A percentile compares a stretch with the other conserved stretches of the same genome.
Conservation (phyloP, 1,284 basidiomycete genomes). For the Moesziomyces parantarcticus region DNA sequence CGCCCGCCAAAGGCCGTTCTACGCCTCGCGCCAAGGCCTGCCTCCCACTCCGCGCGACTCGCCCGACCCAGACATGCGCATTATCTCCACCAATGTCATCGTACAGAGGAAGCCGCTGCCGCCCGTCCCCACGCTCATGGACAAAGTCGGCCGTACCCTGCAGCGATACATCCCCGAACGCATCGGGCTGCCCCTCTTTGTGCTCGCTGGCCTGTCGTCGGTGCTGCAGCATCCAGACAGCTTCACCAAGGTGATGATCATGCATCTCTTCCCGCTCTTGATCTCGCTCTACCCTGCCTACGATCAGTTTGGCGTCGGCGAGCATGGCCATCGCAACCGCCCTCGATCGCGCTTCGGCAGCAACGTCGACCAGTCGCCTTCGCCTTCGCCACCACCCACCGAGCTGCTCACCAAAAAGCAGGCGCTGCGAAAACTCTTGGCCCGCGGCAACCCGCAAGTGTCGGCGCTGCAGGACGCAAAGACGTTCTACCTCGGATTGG, state of each 20-base stretch:
- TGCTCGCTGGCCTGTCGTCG: slow-evolving; percentile 72
- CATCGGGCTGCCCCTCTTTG: slow-evolving; percentile 62
- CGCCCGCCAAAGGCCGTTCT: background rate
- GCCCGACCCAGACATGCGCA: slow-evolving; percentile 12
- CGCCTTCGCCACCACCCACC: background rate
- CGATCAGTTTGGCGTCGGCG: slow-evolving; percentile 3
- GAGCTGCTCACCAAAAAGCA: slow-evolving; percentile 1
- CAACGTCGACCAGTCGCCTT: background rate
- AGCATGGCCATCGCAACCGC: background rate
- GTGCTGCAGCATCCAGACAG: slow-evolving; percentile 73
- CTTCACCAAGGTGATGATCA: slow-evolving; percentile 73
- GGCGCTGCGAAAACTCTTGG: slow-evolving; percentile 15
- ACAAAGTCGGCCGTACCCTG: slow-evolving; percentile 17
- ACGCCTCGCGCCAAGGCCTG: background rate
- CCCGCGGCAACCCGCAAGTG: slow-evolving; percentile 5
- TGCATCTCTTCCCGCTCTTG: slow-evolving; percentile 75
- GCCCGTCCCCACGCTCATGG: slow-evolving; percentile 20
- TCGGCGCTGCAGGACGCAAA: slow-evolving; percentile 21
- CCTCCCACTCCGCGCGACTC: slow-evolving; percentile 13
- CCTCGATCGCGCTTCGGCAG: background rate
- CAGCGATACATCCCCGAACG: slow-evolving; percentile 20
- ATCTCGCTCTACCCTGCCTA: slow-evolving; percentile 70
- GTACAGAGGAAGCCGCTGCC: slow-evolving; percentile 24
- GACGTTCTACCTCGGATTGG: slow-evolving; percentile 27
- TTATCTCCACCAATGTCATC: slow-evolving; percentile 12